Base-by-base conservation (phyloP, 208 protist genomes). In the Crithidia bombi region DNA sequence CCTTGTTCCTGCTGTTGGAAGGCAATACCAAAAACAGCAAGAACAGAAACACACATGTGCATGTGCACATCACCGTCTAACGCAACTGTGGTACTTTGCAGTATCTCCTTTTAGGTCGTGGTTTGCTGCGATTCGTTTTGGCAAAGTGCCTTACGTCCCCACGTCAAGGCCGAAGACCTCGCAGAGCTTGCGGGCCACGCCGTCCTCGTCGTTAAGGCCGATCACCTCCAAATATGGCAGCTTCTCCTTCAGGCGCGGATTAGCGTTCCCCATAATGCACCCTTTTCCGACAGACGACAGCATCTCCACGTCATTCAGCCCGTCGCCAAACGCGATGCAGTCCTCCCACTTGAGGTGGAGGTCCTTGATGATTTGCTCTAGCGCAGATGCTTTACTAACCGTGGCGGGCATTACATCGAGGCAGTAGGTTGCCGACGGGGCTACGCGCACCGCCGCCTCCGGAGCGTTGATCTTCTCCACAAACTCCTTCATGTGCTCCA, bases 291-390 rank as follows among this genome's bases (percentile, higher is more conserved):
- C 85, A 0, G 47, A 70, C 19, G 55, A 39, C 17, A 94, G 75
- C 74, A 94, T 86, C 61, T 89, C 80, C 41, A 67, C 66, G 50
- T 94, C 89, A 62, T 91, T 94, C 61, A 91, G 50, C 19, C 83
- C 80, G 44, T 94, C 82, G 26, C 89, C 89, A 69, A 94, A 90
- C 11, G 83, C 82, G 63, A 91, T 82, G 61, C 73, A 85, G 64
- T 94, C 83, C 2, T 56, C 25, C 61, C 81, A 70, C n/a, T 52
- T 78, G 47, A 90, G 52, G 26, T 79, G 64, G 11, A 91, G 65
- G 46, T 84, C 54, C 23, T 75, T 79, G 4, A 82, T 71, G 26
- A 94, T 79, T 35, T 83, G 73, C 59, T 81, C 25, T 7, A 94
- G 65, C n/a, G 79, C 83, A 14, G 82, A 63, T 1, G 75, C 89